Evolutionary conservation across 768 basidiomycete genomes (phyloP).

Genomic region (Grammothele lineata): DNA sequence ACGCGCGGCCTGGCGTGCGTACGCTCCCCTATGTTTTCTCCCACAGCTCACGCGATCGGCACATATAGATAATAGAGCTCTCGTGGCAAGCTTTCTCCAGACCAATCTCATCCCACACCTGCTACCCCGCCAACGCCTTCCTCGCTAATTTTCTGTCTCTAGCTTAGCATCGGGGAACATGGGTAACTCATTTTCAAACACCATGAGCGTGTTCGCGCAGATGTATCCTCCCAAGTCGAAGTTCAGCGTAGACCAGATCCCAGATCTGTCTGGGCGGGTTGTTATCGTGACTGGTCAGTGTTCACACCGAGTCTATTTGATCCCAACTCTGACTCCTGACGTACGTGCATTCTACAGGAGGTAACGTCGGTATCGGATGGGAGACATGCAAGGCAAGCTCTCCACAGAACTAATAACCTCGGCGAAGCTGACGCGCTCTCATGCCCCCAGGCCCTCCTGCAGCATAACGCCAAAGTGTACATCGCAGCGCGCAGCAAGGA

Average conservation of each 20-base stretch:
- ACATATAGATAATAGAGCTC: no score
- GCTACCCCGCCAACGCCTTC: no score
- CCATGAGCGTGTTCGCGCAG: constrained; percentile 28
- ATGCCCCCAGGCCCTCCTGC: constrained; percentile 27
- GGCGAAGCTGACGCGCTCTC: not conserved
- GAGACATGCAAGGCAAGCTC: constrained; percentile 46
- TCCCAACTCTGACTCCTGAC: not conserved
- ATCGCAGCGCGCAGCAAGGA: constrained; percentile 17
- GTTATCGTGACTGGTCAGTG: constrained; percentile 32
- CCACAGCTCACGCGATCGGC: no score
- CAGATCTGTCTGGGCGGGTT: constrained; percentile 38
- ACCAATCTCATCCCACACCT: no score
- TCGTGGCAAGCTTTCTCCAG: no score
- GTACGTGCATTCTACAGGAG: constrained; percentile 6
- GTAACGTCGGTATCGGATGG: constrained; percentile 47
- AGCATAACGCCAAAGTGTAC: constrained; percentile 28
- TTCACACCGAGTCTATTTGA: not conserved
- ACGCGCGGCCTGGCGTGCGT: no score
- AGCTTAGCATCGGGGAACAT: no score
- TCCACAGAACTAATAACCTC: no score
- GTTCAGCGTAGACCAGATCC: constrained; percentile 36
- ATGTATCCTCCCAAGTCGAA: constrained; percentile 33
- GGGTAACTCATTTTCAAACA: not conserved
- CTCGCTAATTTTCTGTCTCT: no score
- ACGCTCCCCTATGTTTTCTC: no score